Percentiles rank a stretch among this genome's conserved stretches.
Conservation (phyloP, 306 rosid species). For the Malus sieversii region DNA sequence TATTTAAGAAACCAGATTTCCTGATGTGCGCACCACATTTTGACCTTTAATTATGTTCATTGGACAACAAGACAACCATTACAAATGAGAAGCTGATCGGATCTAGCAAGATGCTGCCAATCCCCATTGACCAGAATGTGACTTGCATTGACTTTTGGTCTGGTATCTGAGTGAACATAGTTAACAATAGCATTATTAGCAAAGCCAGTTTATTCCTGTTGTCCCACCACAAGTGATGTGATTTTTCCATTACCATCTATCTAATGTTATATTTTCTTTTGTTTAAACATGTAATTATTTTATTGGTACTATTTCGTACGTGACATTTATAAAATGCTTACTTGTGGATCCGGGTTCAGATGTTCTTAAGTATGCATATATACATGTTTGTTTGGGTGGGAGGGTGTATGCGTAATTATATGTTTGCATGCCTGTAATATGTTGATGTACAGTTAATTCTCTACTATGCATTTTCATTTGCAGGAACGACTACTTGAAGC, state of each 20-base stretch:
- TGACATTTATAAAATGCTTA: neutral
- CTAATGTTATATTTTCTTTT: neutral
- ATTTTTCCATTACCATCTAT: neutral
- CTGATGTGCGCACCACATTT: neutral
- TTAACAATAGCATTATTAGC: neutral
- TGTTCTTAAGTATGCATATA: neutral
- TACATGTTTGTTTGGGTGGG: neutral
- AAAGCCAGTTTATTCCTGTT: neutral
- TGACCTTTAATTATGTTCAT: neutral
- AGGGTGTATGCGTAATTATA: neutral
- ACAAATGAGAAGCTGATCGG: neutral
- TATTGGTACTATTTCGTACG: too few species aligned
- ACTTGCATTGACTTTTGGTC: neutral
- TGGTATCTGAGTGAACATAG: neutral
- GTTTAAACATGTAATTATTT: neutral
- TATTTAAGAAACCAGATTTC: neutral
- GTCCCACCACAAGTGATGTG: neutral
- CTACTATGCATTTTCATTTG: slow-evolving; percentile 18
- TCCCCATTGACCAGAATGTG: neutral
- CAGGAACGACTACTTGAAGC: slow-evolving; percentile 97
- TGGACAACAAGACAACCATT: neutral
- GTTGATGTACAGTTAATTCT: neutral
- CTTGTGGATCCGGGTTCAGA: neutral
- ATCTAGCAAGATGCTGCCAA: neutral
- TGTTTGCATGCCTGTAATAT: neutral